Base-by-base conservation (phyloP, 108 stramenopile species). In the Cyclotella kingstonii region DNA sequence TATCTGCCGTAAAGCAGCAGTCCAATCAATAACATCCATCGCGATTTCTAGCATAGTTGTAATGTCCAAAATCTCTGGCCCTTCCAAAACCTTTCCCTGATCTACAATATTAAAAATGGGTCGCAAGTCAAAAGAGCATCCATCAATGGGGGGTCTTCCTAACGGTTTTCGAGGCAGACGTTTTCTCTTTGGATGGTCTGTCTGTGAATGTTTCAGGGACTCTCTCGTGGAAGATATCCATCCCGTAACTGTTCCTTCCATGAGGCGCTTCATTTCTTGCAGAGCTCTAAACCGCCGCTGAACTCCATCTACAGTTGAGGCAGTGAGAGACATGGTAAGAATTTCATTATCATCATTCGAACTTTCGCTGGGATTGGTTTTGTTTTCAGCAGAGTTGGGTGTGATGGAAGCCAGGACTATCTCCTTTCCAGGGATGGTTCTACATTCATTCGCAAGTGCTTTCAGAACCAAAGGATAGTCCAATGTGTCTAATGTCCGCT, bases 51-150 rank as follows among this genome's bases (percentile, higher is more conserved):
- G 54, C 54, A 85, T 80, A 30, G 44, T 54, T 4, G 74, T 38
- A 29, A 91, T 61, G 6, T 87, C 86, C 42, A 82, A 53, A 11
- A 91, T 59, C 39, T 91, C 86, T 17, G 82, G 81, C 4, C 89
- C 86, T 52, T 86, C 81, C 54, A 87, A 63, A 0, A 87, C 77
- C 34, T 66, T 40, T 5, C 79, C 82, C 2, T 67, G 21, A 12
- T 84, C 78, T 34, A 77, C 53, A 15, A 81, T 76, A 18, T 82
- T 66, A 7, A 85, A 58, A 15, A 88, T 69, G n/a, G 79, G 71
- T 56, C 62, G 68, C 12, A 91, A 27, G 38, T 85, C 78, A 50
- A 88, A 83, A 2, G 68, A 42, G 38, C 58, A 7, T 2, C 82
- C 77, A 11, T 71, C 51, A 27, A 83, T 52, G 23, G 83, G 84